Conservation (phyloP, 2,329 filamentous ascomycete species). For the Epichloe aotearoae region DNA sequence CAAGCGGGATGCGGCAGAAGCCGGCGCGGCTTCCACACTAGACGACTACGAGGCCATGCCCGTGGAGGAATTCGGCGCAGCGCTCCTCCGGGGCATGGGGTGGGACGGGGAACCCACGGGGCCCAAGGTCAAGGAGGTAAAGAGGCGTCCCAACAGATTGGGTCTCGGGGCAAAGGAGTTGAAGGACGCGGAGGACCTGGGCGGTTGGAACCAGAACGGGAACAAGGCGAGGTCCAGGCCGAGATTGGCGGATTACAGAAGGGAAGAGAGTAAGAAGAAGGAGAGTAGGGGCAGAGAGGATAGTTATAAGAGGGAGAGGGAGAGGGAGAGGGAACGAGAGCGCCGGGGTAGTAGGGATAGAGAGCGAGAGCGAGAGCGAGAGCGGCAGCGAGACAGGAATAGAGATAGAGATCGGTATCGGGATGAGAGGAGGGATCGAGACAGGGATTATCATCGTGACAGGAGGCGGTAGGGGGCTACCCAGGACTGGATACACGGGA, state of each 20-base stretch:
- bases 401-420: conserved; percentile 4
- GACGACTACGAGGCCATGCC: conserved; percentile 82
- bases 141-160: conserved; percentile 64
- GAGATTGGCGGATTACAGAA: conserved; percentile 36
- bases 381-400: conserved; percentile 15
- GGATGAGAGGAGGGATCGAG: conserved; percentile 1
- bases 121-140: conserved; percentile 45
- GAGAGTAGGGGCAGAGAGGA: conserved; percentile 28
- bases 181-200: conserved; percentile 57
- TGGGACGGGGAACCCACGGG: conserved; percentile 62
- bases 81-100: conserved; percentile 83
- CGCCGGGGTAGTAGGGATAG: conserved; percentile 24
- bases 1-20: conserved; percentile 51
- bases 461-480: conserved; percentile 3
- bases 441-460: conserved; percentile 8
- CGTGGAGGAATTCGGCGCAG: conserved; percentile 88
- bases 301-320: conserved; percentile 34
- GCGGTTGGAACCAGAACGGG: conserved; percentile 64
- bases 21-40: conserved; percentile 63
- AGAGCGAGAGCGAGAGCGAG: conserved; percentile 26
- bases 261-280: conserved; percentile 30
- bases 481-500: no score
- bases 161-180: conserved; percentile 82
- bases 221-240: conserved; percentile 33
- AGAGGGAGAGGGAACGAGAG: conserved; percentile 23